These are phyloP conservation scores for Globisporangium canariense DNA, from an alignment of 352 stramenopile genomes.

Conservation along the genomic window DNA sequence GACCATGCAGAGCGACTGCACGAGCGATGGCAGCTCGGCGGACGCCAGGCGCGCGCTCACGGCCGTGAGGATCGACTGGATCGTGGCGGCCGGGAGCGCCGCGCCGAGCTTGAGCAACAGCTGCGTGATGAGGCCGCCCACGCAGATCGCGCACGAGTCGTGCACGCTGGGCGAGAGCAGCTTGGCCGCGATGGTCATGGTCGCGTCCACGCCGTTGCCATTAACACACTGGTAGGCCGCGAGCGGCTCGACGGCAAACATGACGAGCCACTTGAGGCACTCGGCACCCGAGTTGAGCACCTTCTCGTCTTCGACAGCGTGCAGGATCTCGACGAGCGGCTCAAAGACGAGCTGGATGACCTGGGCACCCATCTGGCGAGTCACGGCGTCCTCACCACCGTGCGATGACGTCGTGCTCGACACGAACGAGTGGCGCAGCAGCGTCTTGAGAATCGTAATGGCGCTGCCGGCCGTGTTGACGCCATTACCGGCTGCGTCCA, in stretches of 20 bases:
- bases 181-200: slow-evolving; percentile 65
- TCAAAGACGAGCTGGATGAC: slow-evolving; percentile 75
- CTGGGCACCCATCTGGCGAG: slow-evolving; percentile 52
- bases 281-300: slow-evolving; percentile 71
- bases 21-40: slow-evolving; percentile 65
- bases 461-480: slow-evolving; percentile 59
- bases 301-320: slow-evolving; percentile 68
- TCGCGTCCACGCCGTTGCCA: slow-evolving; percentile 58
- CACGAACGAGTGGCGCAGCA: slow-evolving; percentile 70
- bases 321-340: slow-evolving; percentile 58
- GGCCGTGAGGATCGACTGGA: slow-evolving; percentile 75
- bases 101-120: slow-evolving; percentile 68
- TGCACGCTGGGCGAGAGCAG: slow-evolving; percentile 61
- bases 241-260: slow-evolving; percentile 68
- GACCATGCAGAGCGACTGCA: slow-evolving; percentile 81
- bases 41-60: slow-evolving; percentile 62
- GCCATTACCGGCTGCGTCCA: slow-evolving; percentile 51
- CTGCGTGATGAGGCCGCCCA: slow-evolving; percentile 79
- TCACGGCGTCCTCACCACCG: slow-evolving; percentile 22
- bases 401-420: slow-evolving; percentile 26
- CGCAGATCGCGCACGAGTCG: slow-evolving; percentile 66
- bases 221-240: slow-evolving; percentile 35
- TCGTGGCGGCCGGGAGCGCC: slow-evolving; percentile 50
- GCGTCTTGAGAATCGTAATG: slow-evolving; percentile 69
- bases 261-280: slow-evolving; percentile 83